A percentile compares a stretch with the other conserved stretches of the same genome.
These are phyloP conservation scores for Rosa hybrid DNA, from an alignment of 331 rosid species.

Conservation along the genomic window DNA sequence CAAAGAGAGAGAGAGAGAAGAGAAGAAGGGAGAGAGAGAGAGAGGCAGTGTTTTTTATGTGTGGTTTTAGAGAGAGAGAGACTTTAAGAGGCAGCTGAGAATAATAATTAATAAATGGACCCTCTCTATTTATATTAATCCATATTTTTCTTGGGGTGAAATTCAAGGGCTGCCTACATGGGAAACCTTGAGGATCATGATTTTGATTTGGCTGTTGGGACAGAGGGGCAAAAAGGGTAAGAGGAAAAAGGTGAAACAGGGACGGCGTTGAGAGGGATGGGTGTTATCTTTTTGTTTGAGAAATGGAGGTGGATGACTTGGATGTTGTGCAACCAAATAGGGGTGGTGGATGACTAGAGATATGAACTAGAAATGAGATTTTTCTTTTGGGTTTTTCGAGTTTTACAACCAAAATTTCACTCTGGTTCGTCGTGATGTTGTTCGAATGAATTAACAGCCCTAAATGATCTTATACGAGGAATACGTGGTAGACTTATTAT, in stretches of 20 bases:
- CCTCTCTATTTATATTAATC: background rate
- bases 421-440: background rate
- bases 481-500: rapidly evolving
- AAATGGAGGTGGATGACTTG: background rate
- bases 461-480: background rate
- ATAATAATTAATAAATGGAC: conserved; percentile 14
- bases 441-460: background rate
- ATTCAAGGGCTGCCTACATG: background rate
- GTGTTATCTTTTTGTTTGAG: background rate
- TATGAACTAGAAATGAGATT: background rate
- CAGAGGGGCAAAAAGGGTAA: background rate
- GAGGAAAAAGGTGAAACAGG: background rate
- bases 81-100: conserved; percentile 12
- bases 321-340: too few relatives aligned
- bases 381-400: background rate
- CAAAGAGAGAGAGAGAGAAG: background rate
- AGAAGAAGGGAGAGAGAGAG: background rate
- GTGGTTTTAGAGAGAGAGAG: background rate
- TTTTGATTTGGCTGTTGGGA: background rate
- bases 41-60: background rate
- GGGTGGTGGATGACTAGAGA: background rate
- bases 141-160: background rate
- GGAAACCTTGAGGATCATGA: background rate
- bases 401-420: background rate
- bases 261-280: background rate